These are phyloP conservation scores for Vitis hybrid DNA, from an alignment of 177 flowering plant genomes.

Conservation along the genomic window DNA sequence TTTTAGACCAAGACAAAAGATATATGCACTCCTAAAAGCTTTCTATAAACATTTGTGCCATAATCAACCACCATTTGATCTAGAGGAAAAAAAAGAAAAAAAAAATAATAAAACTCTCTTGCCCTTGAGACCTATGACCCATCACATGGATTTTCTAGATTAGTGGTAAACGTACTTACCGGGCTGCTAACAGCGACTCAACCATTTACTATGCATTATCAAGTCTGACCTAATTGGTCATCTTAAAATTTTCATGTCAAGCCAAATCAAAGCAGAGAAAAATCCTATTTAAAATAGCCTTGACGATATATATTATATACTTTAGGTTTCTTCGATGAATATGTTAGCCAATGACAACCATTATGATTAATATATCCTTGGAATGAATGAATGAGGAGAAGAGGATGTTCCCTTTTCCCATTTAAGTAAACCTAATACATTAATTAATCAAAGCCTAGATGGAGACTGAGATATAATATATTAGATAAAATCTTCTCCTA, in stretches of 20 bases:
- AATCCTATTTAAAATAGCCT: background rate
- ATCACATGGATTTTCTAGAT: too few species aligned
- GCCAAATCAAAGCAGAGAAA: background rate
- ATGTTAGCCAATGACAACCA: slow-evolving; percentile 12
- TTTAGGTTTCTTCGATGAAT: background rate
- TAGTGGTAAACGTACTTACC: too few species aligned
- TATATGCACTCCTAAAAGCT: too few species aligned
- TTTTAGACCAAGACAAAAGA: too few species aligned
- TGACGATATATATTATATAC: background rate
- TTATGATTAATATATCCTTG: background rate
- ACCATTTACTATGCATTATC: too few species aligned
- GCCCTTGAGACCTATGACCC: too few species aligned
- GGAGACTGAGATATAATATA: slow-evolving; percentile 1
- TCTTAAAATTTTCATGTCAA: background rate
- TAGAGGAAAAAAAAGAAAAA: too few species aligned
- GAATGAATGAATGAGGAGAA: background rate
- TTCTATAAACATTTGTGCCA: too few species aligned
- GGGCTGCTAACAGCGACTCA: too few species aligned
- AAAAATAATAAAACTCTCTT: too few species aligned
- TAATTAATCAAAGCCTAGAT: background rate
- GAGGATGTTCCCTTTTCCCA: slow-evolving; percentile 2
- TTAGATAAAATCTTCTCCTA: background rate
- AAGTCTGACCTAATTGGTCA: too few species aligned
- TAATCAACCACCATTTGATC: too few species aligned
- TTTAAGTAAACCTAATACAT: background rate